Base-by-base conservation (phyloP, 2,329 filamentous ascomycete genomes). In the Didymella keratinophila region DNA sequence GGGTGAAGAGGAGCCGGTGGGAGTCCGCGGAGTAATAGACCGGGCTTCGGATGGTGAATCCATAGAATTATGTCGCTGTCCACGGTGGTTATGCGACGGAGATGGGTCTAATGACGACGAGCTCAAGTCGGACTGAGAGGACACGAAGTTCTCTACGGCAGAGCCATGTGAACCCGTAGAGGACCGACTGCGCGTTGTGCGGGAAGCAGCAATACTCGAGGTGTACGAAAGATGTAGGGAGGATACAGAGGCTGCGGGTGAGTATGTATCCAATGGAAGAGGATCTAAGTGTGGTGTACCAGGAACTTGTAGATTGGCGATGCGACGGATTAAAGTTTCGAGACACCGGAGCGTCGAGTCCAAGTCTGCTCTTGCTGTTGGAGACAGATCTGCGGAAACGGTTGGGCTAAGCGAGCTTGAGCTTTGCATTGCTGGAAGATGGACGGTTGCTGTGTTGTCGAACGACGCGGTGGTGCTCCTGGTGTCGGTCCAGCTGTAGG, bases 391-490 rank as follows among this genome's bases (percentile, higher is more conserved):
- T 27, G 14, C 23, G 2, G 41, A n/a, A 10, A n/a, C 3, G 4
- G 14, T 43, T 14, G 41, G 10, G 6, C 4, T n/a, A 8, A 14
- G n/a, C 2, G 41, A 25, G 25, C 14, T 25, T 4, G 41, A 2
- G 1, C 12, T 43, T 12, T 23, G 21, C 10, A 20, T 27, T 8
- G 21, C 14, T 9, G 21, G 23, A 2, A 1, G 3, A 27, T 10
- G 41, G 8, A 28, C 27, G 27, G 27, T 8, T 10, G 5, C 27
- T 7, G 27, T 28, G 8, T 10, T 28, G 27, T 4, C 27, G 14
- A 42, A 50, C 23, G 45, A 52, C 5, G 43, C 28, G 21, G 52
- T 54, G 23, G 11, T 37, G 36, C 34, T 41, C 28, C 32, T n/a
- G 21, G 47, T 34, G n/a, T 47, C 28, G 12, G 28, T 25, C 23